Evolutionary conservation across 2,329 filamentous ascomycete genomes (phyloP), one percentile per base, ranked within the genome.

Genomic region (Alternaria sp.): DNA sequence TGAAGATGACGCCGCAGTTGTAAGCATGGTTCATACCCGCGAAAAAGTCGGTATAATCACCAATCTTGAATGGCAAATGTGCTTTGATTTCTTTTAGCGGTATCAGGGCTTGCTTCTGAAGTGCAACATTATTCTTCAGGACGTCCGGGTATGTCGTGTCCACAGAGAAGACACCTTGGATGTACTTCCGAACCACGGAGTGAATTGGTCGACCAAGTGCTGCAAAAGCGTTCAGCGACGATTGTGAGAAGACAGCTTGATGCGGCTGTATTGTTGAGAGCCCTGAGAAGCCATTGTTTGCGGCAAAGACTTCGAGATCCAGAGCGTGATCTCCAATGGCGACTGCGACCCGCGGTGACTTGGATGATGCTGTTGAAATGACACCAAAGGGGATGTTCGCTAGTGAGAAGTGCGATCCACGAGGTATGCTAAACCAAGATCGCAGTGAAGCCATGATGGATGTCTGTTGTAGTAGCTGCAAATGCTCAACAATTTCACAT

Each of bases 21-120:
- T 88, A 89, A 18, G 92, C 92, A 79, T 95, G 92, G 74, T 94
- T 90, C 65, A 89, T 81, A 14, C 92, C 92, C 9, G 90, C 91
- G 73, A 92, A 95, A 81, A 95, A 95, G 78, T 95, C 92, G 1
- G 91, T 92, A 76, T 94, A 95, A 76, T 94, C 91, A 26, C 91
- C 90, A 68, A 94, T 92, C 55, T 84, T 83, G 86, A 95, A 88
- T 2, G 92, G 92, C 7, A 94, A 73, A 71, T 94, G 90, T 73
- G 85, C 88, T 63, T 83, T 86, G 49, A 89, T 86, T 20, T 87
- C 80, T 5, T 82, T 81, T 48, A 88, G 83, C 0, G 84, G 85
- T 4, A 93, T 62, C 12, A 94, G 77, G 0, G 84, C 86, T 54
- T 83, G 80, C 57, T 86, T 80, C 59, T 87, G 86, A 18, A 91